These are phyloP conservation scores for Clarireedia hainanense DNA, from an alignment of 2,329 filamentous ascomycete species.

Conservation along the genomic window DNA sequence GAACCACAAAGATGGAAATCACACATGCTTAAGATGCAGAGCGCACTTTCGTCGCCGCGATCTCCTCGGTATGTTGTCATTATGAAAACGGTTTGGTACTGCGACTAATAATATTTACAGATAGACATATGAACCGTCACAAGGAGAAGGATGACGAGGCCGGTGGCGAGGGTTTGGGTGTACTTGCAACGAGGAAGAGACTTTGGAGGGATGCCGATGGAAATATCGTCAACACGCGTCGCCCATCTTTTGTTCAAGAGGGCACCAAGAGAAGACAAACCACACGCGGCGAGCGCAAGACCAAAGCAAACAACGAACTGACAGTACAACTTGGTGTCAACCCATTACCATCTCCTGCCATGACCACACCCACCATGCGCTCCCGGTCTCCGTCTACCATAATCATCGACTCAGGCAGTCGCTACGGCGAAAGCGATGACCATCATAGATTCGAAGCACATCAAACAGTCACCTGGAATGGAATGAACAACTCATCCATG, in stretches of 20 bases:
- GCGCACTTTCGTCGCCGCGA: conserved; percentile 49
- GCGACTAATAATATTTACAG: conserved; percentile 28
- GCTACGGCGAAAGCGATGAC: neutral
- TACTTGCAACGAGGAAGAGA: conserved; percentile 40
- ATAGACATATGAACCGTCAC: conserved; percentile 41
- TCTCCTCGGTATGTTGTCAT: conserved; percentile 39
- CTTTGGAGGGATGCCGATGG: conserved; percentile 42
- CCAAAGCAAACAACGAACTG: conserved; percentile 3
- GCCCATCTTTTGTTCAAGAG: conserved; percentile 28
- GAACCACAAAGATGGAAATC: conserved; percentile 40
- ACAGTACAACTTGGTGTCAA: conserved; percentile 1
- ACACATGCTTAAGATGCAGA: conserved; percentile 45
- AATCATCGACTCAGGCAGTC: conserved; percentile 16
- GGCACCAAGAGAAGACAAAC: conserved; percentile 21
- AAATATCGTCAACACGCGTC: conserved; percentile 36
- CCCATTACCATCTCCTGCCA: conserved; percentile 9
- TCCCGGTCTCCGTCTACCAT: conserved; percentile 20
- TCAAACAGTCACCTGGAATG: conserved; percentile 15
- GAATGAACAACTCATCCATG: conserved; percentile 17
- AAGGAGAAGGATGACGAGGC: conserved; percentile 43
- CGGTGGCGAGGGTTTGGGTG: conserved; percentile 37
- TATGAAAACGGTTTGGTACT: neutral
- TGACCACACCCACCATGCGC: conserved; percentile 18
- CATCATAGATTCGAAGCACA: conserved; percentile 10
- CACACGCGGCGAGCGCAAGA: conserved; percentile 12